A percentile compares a stretch with the other conserved stretches of the same genome.
Conservation (phyloP, 495 filamentous ascomycete genomes). For the Penicillium soppii region DNA sequence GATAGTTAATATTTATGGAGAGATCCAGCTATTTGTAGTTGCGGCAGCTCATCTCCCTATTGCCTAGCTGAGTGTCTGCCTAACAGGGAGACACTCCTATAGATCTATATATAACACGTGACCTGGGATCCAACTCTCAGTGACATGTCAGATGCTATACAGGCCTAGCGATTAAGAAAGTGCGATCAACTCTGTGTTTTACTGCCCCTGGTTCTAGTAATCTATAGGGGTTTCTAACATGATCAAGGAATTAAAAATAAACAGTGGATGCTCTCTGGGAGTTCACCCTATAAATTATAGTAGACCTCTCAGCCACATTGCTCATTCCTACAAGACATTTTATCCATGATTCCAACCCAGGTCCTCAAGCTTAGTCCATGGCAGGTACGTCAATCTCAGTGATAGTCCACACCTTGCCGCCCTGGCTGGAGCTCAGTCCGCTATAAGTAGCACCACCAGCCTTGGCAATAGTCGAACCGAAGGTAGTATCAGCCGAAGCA, state of each 20-base stretch:
- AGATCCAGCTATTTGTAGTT: slow-evolving; percentile 11
- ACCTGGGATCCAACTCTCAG: slow-evolving; percentile 4
- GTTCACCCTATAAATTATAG: no score
- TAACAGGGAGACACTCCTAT: slow-evolving; percentile 1
- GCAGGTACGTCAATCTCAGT: slow-evolving; percentile 30
- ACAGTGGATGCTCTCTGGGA: no score
- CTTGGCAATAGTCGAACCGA: slow-evolving; percentile 33
- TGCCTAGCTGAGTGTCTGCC: slow-evolving; percentile 7
- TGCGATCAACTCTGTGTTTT: neutral
- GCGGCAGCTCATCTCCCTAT: slow-evolving; percentile 6
- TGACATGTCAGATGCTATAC: neutral
- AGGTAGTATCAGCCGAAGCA: slow-evolving; percentile 29
- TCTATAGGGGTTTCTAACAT: no score
- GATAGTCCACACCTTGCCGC: slow-evolving; percentile 38
- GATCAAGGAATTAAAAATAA: no score
- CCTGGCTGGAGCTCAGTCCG: slow-evolving; percentile 28
- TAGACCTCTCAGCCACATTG: no score
- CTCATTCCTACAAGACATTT: no score
- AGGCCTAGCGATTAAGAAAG: no score
- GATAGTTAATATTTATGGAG: slow-evolving; percentile 2
- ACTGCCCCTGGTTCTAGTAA: no score
- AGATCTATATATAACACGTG: slow-evolving; percentile 11
- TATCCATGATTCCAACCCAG: no score
- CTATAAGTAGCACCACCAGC: slow-evolving; percentile 27
- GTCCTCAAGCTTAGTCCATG: slow-evolving; percentile 14